Evolutionary conservation across 1,284 basidiomycete genomes (phyloP), one percentile per base, ranked within the genome.

Genomic region (Leccinum glutinopallens): DNA sequence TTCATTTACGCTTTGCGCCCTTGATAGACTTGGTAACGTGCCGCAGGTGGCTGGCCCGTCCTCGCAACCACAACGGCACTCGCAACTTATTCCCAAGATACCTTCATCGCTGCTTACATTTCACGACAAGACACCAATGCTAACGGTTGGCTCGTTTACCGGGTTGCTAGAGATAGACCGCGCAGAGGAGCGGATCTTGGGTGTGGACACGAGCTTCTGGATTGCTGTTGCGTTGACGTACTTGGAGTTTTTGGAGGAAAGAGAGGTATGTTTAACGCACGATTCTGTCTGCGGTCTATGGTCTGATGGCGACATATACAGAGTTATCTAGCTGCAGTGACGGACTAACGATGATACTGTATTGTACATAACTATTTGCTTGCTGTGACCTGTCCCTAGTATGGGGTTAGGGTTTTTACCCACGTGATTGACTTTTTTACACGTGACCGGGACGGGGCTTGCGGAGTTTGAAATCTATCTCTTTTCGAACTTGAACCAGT

Each of bases 171-270:
- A 90, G 72, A 76, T 93, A 35, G 84, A 91, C 59, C 77, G 79
- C 62, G 77, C 77, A 4, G 83, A 88, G 67, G 84, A 86, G 62
- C 76, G 79, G n/a, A 74, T 81, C 41, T 71, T 91, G 33, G 91
- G 91, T 13, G 84, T 93, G 39, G 89, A 92, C 58, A 83, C 84
- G 15, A 87, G 86, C 64, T 93, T 93, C 72, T 93, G 90, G 87
- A 79, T 92, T 54, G 84, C 89, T 2, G 79, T 91, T 54, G 87
- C 86, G 0, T 74, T 92, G 70, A 87, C 88, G 1, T 93, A 92
- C 73, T 76, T 90, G 19, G 90, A 90, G 65, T 92, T 90, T 72
- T 71, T 92, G 68, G 84, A 85, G 69, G 91, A 93, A 66, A 81
- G 89, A 70, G 91, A 92, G 79, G 91, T 90, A 66, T 69, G 87